Conservation (phyloP, 805 yeast genomes). For the Ogataea nonfermentans region DNA sequence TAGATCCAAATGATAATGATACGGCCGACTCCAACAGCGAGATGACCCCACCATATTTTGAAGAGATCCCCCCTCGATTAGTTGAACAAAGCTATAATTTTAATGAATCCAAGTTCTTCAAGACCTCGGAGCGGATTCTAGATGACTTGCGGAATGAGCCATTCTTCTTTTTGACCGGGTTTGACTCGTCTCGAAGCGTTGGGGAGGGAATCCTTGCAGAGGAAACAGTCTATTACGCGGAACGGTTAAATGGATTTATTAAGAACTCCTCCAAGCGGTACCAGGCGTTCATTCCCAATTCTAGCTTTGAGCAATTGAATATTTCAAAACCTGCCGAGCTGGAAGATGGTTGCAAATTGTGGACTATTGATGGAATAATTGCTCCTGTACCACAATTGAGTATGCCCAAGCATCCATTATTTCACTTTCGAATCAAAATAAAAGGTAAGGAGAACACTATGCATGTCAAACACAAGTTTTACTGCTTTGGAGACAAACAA, state of each 20-base stretch:
- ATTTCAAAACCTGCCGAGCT: conserved; percentile 14
- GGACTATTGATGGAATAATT: conserved; percentile 27
- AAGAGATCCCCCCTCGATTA: conserved; percentile 16
- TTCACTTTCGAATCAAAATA: conserved; percentile 31
- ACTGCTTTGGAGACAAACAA: conserved; percentile 27
- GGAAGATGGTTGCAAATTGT: conserved; percentile 14
- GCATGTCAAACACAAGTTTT: conserved; percentile 27
- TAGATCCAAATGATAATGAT: not conserved
- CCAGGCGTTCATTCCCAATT: conserved; percentile 37
- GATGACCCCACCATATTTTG: conserved; percentile 14
- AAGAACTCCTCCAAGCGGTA: conserved; percentile 20
- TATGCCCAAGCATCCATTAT: conserved; percentile 22
- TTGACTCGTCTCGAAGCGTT: conserved; percentile 4
- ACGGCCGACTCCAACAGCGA: not conserved
- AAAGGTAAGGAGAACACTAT: conserved; percentile 19
- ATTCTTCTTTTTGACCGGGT: conserved; percentile 29
- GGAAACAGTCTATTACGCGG: conserved; percentile 38
- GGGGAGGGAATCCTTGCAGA: conserved; percentile 29
- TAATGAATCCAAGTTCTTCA: conserved; percentile 37
- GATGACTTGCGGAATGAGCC: conserved; percentile 58
- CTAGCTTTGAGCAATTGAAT: conserved; percentile 24
- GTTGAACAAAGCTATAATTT: conserved; percentile 26
- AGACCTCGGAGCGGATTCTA: conserved; percentile 64
- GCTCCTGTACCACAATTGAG: conserved; percentile 21
- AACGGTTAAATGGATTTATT: conserved; percentile 20